These are phyloP conservation scores for Corylus americana DNA, from an alignment of 306 rosid genomes.

Conservation along the genomic window DNA sequence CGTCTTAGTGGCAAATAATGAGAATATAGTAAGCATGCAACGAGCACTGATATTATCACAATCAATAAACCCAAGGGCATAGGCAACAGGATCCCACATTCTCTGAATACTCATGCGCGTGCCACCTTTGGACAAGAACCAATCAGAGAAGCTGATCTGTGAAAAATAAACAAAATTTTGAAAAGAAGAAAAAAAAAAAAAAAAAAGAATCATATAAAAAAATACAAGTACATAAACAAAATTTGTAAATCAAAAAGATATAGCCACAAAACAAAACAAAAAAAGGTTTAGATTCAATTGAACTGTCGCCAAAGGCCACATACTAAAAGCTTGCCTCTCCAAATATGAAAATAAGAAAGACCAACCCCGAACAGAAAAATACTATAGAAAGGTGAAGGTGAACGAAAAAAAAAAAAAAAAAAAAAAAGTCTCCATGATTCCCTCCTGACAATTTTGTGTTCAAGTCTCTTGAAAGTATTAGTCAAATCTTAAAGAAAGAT, in stretches of 20 bases:
- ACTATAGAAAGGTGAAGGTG: not conserved
- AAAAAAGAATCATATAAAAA: conserved; percentile 10
- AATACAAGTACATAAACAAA: not conserved
- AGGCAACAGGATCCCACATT: conserved; percentile 99
- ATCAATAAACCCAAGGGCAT: conserved; percentile 98
- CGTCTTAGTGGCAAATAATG: conserved; percentile 94
- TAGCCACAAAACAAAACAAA: not conserved
- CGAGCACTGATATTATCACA: conserved; percentile 99
- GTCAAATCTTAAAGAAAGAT: not conserved
- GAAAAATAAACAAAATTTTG: conserved; percentile 20
- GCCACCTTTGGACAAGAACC: conserved; percentile 99
- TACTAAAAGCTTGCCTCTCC: not conserved
- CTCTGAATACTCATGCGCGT: conserved; percentile 77
- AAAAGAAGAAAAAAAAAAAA: not conserved
- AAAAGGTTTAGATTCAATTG: not conserved
- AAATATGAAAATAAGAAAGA: not conserved
- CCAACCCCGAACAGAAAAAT: not conserved
- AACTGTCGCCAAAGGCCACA: conserved; percentile 13
- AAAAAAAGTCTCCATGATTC: not conserved
- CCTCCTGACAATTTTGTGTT: not conserved
- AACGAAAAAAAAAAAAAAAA: not conserved
- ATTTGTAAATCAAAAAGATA: conserved; percentile 3
- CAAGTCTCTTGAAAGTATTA: not conserved
- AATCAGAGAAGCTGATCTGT: conserved; percentile 96
- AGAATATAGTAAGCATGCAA: conserved; percentile 98